Evolutionary conservation across 805 yeast genomes (phyloP), one percentile per base, ranked within the genome.

Genomic region (Geotrichum ghanense): DNA sequence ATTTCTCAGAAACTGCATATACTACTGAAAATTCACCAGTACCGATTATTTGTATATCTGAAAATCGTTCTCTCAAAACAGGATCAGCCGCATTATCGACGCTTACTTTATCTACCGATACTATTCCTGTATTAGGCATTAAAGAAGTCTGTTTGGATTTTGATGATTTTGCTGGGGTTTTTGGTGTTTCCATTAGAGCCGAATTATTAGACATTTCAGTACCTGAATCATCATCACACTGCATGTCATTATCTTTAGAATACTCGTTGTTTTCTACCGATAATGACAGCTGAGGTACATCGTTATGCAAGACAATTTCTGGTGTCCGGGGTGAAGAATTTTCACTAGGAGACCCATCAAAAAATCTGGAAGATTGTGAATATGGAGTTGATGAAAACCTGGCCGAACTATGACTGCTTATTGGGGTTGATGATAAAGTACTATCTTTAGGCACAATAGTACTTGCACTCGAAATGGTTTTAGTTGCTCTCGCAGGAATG

Each of bases 1-100:
- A 70, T 50, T 79, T 79, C 57, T 79, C 83, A 14, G 78, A 71
- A 40, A 90, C 90, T 51, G 83, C 83, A 63, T 79, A 92, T 16
- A 94, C 98, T 20, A 78, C 70, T 2, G 96, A 87, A 58, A 92
- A 92, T 62, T 87, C 95, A 21, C 98, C 97, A 27, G 75, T 69
- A 2, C 95, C 95, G 20, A 90, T 67, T 41, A 80, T 65, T 41
- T 73, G 71, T 41, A 90, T 89, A 51, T 81, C 79, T 20, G 81
- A 81, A 62, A 78, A 79, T 54, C 71, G 68, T 27, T 68, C 63
- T 22, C 65, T 59, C 48, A 79, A 66, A 47, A 68, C 44, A 3
- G 54, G 47, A 34, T 56, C 60, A 14, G 46, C 25, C 6, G 39
- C 42, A 14, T 41, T 49, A 19, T 45, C 50, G 22, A 44, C 49